These are phyloP conservation scores for Pyrenochaeta sp. DNA, from an alignment of 2,329 filamentous ascomycete species.

Conservation along the genomic window DNA sequence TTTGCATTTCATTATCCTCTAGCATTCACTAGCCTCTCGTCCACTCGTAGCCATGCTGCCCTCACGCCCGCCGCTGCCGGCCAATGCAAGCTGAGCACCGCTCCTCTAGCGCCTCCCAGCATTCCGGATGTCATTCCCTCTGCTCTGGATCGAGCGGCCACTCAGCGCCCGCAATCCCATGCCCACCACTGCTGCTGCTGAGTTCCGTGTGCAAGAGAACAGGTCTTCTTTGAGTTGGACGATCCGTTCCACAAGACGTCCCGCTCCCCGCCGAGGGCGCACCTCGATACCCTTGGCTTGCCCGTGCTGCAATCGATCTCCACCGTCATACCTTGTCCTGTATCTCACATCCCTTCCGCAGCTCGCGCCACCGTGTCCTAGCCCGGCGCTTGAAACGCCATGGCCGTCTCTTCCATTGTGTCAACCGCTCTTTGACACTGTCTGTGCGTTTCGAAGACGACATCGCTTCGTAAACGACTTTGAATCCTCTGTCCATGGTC, in stretches of 20 bases:
- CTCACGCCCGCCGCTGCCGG: constrained; percentile 8
- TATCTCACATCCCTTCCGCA: constrained; percentile 48
- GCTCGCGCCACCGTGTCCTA: constrained; percentile 39
- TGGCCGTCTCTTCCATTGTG: constrained; percentile 31
- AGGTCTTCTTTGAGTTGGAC: constrained; percentile 26
- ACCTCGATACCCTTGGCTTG: constrained; percentile 29
- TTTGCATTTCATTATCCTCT: constrained; percentile 30
- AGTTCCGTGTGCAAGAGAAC: constrained; percentile 24
- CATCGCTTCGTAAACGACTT: constrained; percentile 2
- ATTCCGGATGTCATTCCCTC: constrained; percentile 30
- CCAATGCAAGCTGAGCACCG: constrained; percentile 17
- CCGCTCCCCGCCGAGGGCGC: constrained; percentile 40
- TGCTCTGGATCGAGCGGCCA: constrained; percentile 27
- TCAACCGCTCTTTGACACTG: constrained; percentile 14
- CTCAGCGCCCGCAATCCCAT: constrained; percentile 16
- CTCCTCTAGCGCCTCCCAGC: constrained; percentile 28
- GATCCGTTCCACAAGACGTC: constrained; percentile 47
- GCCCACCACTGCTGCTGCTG: constrained; percentile 11
- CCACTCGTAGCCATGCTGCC: too few species aligned
- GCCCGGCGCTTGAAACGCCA: constrained; percentile 42
- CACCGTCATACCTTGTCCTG: constrained; percentile 39
- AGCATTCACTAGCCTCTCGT: constrained; percentile 24
- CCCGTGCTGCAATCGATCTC: constrained; percentile 46
- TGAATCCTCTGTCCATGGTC: background rate
- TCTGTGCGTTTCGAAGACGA: constrained; percentile 12